phyloP scores from a whole-genome alignment of 306 rosid genomes.

The Gastrolobium villosum region DNA sequence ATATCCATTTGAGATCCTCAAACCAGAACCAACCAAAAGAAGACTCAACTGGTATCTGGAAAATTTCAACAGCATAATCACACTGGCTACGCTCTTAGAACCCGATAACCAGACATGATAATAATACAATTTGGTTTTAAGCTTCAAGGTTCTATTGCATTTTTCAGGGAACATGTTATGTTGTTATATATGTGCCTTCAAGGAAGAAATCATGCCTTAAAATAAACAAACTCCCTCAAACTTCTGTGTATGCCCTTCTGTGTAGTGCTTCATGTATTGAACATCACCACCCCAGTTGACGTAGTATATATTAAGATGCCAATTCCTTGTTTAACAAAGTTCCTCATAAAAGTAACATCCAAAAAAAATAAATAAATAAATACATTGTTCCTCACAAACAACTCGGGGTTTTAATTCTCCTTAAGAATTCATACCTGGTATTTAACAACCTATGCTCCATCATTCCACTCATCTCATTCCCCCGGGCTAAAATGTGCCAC shows the following conservation, averaged over 20 bases:
- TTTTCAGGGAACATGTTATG: no score
- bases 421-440: not conserved
- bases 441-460: conserved; percentile 4
- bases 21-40: not conserved
- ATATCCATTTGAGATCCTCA: not conserved
- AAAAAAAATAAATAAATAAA: not conserved
- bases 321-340: not conserved
- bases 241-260: no score
- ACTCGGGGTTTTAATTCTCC: not conserved
- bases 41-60: not conserved
- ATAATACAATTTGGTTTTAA: not conserved
- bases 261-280: not conserved
- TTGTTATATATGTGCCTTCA: no score
- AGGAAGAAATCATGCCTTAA: no score
- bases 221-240: no score
- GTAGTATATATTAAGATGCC: not conserved
- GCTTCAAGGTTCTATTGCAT: no score
- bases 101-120: not conserved
- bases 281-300: not conserved
- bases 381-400: not conserved
- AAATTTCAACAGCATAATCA: not conserved
- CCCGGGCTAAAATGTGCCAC: conserved; percentile 7
- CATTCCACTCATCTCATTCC: conserved; percentile 31
- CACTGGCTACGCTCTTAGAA: not conserved
- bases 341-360: not conserved